Percentiles rank a stretch among this genome's conserved stretches.
Evolutionary conservation across 495 filamentous ascomycete species (phyloP).

Genomic region (Ramalina peruviana): DNA sequence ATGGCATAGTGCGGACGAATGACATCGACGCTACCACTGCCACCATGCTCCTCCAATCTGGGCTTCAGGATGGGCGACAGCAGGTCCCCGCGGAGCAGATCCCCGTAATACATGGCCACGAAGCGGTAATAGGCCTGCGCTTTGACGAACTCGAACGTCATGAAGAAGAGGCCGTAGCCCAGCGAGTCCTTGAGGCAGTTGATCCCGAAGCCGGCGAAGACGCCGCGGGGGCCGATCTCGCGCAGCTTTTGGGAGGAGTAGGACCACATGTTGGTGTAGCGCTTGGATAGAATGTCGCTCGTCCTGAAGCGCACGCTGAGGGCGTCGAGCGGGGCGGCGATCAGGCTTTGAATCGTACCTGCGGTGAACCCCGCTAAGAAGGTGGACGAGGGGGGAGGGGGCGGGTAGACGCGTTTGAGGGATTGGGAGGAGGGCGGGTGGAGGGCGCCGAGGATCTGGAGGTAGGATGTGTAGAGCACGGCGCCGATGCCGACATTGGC

Average conservation of each 20-base stretch:
- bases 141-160: conserved; percentile 75
- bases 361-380: conserved; percentile 68
- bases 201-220: conserved; percentile 71
- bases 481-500: conserved; percentile 80
- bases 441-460: conserved; percentile 59
- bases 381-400: conserved; percentile 48
- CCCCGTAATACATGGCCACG: conserved; percentile 63
- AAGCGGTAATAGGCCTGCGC: conserved; percentile 74
- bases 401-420: conserved; percentile 59
- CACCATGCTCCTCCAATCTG: conserved; percentile 23
- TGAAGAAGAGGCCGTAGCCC: conserved; percentile 74
- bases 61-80: conserved; percentile 24
- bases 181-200: conserved; percentile 70
- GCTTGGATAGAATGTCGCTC: conserved; percentile 49
- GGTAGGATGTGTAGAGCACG: conserved; percentile 75
- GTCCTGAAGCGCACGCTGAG: conserved; percentile 68
- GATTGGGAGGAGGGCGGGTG: conserved; percentile 59
- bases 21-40: conserved; percentile 28
- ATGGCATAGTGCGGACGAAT: conserved; percentile 78
- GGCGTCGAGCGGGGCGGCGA: conserved; percentile 82
- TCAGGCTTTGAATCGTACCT: conserved; percentile 61
- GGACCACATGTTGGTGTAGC: conserved; percentile 69
- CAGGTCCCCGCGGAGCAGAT: conserved; percentile 23
- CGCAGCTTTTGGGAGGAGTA: conserved; percentile 59
- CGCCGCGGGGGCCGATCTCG: conserved; percentile 65